Evolutionary conservation across 257 asterid species (phyloP), one percentile per base, ranked within the genome.

Genomic region (Ilex aquifolium): DNA sequence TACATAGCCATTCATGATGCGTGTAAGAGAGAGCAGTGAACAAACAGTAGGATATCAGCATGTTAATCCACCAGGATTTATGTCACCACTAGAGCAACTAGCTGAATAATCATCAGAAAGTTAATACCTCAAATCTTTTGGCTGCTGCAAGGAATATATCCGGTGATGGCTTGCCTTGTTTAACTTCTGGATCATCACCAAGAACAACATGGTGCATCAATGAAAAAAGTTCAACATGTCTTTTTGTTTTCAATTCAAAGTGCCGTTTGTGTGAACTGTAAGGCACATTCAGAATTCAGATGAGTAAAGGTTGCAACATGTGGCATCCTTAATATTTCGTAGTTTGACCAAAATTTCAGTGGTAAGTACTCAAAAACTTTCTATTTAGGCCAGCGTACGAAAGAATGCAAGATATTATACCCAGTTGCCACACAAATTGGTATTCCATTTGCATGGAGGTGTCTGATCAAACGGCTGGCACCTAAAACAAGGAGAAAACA

Each of bases 111-210:
- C 56, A 50, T 13, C 56, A 50, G 1, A 14, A 21, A 21, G 0
- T 1, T 0, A 50, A 14, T 64, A 87, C 97, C 97, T 93, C 96
- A 59, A 89, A 92, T 82, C 97, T 79, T 68, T 65, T 87, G 61
- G 96, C 95, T 7, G 95, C 98, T 72, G 90, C 89, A 75, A 92
- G 91, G 78, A 89, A 92, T 60, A 72, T 79, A 66, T 92, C 99
- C 5, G 97, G 99, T 56, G 99, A 85, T 58, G 97, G 97, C 70
- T 93, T 93, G 65, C 99, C 99, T 62, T 82, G 87, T 80, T 87
- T 92, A 53, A 89, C 96, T 79, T 89, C 96, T 39, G 96, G 97
- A 78, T 92, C 99, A 82, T 92, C 99, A 52, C 97, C 99, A 63
- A 73, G 82, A 70, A 89, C 91, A 51, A 89, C 72, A 68, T 87